These are phyloP conservation scores for Gardenia jasminoides DNA, from an alignment of 257 asterid genomes.

Conservation along the genomic window DNA sequence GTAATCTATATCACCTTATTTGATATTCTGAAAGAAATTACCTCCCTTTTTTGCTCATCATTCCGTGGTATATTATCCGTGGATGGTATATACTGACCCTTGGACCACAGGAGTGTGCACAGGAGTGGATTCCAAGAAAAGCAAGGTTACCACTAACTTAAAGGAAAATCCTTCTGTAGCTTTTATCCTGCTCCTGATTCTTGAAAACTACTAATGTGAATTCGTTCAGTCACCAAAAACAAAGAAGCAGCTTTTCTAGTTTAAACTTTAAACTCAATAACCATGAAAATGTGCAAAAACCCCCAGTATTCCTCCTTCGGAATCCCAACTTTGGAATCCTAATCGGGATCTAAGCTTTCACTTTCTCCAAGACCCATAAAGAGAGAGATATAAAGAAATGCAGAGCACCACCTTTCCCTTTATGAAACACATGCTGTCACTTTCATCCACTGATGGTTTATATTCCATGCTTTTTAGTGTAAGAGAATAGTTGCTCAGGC, in stretches of 20 bases:
- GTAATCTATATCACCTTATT: not conserved
- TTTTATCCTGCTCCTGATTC: not conserved
- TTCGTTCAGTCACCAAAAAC: slow-evolving; percentile 5
- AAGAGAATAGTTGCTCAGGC: slow-evolving; percentile 8
- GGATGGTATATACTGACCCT: not conserved
- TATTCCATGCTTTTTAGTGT: slow-evolving; percentile 1
- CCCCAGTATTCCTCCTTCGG: not conserved
- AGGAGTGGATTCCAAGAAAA: slow-evolving; percentile 18
- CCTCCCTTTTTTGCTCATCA: too few relatives aligned
- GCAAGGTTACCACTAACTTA: slow-evolving; percentile 18
- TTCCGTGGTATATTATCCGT: not conserved
- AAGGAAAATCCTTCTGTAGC: slow-evolving; percentile 17
- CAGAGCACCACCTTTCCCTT: slow-evolving; percentile 18
- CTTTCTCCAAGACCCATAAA: slow-evolving; percentile 19
- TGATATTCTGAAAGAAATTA: too few relatives aligned
- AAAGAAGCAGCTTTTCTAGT: slow-evolving; percentile 10
- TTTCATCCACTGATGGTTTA: not conserved
- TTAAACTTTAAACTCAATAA: slow-evolving; percentile 3
- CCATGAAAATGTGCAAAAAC: not conserved
- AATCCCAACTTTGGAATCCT: slow-evolving; percentile 11
- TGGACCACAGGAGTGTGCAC: slow-evolving; percentile 2
- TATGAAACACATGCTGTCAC: slow-evolving; percentile 9
- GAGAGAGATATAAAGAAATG: slow-evolving; percentile 1
- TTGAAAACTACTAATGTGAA: not conserved
- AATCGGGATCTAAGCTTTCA: slow-evolving; percentile 13